Evolutionary conservation across 2,329 filamentous ascomycete genomes (phyloP), one percentile per base, ranked within the genome.

Genomic region (Hypoxylon sp.): DNA sequence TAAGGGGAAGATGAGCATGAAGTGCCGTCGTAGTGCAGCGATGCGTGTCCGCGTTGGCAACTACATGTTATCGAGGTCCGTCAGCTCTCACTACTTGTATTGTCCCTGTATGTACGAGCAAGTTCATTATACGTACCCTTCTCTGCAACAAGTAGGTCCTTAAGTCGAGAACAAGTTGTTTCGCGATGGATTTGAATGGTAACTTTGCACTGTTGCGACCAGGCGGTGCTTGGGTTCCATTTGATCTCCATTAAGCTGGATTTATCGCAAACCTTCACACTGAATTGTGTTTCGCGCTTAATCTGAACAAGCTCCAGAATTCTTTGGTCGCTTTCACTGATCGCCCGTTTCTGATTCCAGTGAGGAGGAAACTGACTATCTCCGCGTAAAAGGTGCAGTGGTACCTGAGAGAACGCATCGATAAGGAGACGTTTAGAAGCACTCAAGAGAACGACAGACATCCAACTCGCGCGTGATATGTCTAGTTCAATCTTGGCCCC

Each of bases 371-470:
- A 9, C 36, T 45, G 50, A n/a, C 14, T 12, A 16, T 12, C 12
- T 6, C n/a, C 5, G 1, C n/a, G 12, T 8, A 54, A 58, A 8
- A 38, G 16, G 4, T 16, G 1, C 16, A 30, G 14, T 14, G 48
- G 55, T 11, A 62, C n/a, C 30, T 70, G 60, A 9, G 18, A 36
- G n/a, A 64, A 24, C 0, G 50, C 58, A 36, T 65, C 52, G 11
- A 44, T 14, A 18, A 69, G 38, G 16, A 69, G 51, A n/a, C 53
- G 50, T n/a, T 46, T 63, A 2, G 52, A 33, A 14, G 55, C 36
- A 44, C 16, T 33, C 2, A 57, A 46, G 2, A 58, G 16, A 20
- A 65, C 14, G 14, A 46, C 38, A 0, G 36, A 14, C 36, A 26
- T 20, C 14, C 14, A 4, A 2, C 44, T 18, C 2, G 26, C 26